phyloP scores from a whole-genome alignment of 805 yeast species.

The Ogataea sp. region DNA sequence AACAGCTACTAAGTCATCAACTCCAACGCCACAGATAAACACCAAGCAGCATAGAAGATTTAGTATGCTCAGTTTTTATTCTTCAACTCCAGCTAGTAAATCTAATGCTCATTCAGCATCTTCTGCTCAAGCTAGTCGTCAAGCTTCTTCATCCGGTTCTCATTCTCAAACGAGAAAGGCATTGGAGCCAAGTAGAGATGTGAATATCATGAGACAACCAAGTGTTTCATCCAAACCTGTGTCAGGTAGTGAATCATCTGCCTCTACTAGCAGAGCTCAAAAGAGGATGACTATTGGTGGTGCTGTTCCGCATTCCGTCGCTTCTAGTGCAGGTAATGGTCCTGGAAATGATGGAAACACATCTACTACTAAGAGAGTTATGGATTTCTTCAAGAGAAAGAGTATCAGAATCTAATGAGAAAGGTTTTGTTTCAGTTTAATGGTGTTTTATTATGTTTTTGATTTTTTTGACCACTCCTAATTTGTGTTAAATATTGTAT shows the following conservation, averaged over 20 bases:
- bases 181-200: constrained; percentile 25
- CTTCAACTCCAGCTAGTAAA: constrained; percentile 1
- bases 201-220: constrained; percentile 15
- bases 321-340: constrained; percentile 19
- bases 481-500: neutral
- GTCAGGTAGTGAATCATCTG: constrained; percentile 1
- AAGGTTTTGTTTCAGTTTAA: neutral
- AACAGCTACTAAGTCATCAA: neutral
- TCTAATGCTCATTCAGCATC: neutral
- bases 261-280: constrained; percentile 24
- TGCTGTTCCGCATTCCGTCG: constrained; percentile 3
- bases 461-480: neutral
- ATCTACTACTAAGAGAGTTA: constrained; percentile 69
- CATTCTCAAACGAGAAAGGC: constrained; percentile 1
- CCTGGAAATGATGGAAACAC: constrained; percentile 40
- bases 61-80: constrained; percentile 24
- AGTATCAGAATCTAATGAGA: constrained; percentile 27
- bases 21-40: neutral
- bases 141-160: neutral
- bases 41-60: constrained; percentile 23
- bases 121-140: neutral
- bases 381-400: constrained; percentile 73
- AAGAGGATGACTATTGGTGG: constrained; percentile 19
- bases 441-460: neutral
- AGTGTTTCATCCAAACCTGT: constrained; percentile 1